phyloP scores from a whole-genome alignment of 2,329 filamentous ascomycete genomes.

The Neoascochyta sp. region DNA sequence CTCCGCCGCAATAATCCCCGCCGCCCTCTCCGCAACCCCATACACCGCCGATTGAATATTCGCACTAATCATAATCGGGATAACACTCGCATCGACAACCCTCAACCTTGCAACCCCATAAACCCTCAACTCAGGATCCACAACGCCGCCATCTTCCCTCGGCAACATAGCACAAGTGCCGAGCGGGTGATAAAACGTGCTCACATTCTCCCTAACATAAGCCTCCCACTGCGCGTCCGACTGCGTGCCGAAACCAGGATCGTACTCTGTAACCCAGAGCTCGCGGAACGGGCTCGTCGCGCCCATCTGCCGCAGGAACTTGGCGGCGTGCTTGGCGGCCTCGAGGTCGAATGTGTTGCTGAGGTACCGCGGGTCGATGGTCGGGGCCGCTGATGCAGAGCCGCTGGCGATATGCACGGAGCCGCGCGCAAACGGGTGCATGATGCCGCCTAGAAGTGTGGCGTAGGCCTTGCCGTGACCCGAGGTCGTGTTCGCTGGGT shows the following conservation, averaged over 20 bases:
- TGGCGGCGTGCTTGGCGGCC: conserved; percentile 8
- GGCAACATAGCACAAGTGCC: conserved; percentile 33
- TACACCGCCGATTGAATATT: conserved; percentile 25
- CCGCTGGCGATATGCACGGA: conserved; percentile 17
- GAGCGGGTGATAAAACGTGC: conserved; percentile 24
- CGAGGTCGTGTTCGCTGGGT: conserved; percentile 20
- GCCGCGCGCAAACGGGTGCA: conserved; percentile 29
- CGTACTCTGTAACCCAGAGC: conserved; percentile 24
- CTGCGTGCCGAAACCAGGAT: conserved; percentile 16
- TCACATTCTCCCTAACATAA: conserved; percentile 11
- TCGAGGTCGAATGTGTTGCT: conserved; percentile 16
- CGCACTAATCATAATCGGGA: conserved; percentile 16
- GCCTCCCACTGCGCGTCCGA: conserved; percentile 20
- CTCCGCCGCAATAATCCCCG: conserved; percentile 12
- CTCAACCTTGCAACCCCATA: conserved; percentile 17
- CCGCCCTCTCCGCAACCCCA: conserved; percentile 25
- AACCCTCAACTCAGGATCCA: conserved; percentile 15
- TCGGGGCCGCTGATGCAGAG: conserved; percentile 8
- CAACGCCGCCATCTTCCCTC: conserved; percentile 15
- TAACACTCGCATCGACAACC: conserved; percentile 23
- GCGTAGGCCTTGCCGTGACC: conserved; percentile 20
- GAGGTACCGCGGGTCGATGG: conserved; percentile 22
- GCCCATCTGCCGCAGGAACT: conserved; percentile 23
- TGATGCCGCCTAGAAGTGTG: conserved; percentile 28
- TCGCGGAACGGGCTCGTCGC: conserved; percentile 22